Evolutionary conservation across 805 yeast genomes (phyloP).

Genomic region (Starmerella sp.): DNA sequence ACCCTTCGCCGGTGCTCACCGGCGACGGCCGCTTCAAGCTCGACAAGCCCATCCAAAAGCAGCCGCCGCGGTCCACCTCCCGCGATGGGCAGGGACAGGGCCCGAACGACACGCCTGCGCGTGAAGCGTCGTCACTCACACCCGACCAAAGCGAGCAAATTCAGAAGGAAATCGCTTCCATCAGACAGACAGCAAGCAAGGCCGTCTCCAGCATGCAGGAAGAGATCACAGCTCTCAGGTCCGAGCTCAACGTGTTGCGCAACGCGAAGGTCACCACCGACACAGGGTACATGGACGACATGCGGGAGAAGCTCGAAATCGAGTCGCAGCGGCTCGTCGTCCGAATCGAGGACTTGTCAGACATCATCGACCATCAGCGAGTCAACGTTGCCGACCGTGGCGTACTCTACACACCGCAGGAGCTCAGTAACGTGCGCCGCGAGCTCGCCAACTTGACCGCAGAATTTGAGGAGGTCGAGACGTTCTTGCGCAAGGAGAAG

Average conservation of each 20-base stretch:
- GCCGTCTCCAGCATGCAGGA: conserved; percentile 36
- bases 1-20: conserved; percentile 15
- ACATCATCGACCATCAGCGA: conserved; percentile 74
- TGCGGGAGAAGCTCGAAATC: conserved; percentile 59
- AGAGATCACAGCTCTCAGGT: conserved; percentile 30
- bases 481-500: conserved; percentile 56
- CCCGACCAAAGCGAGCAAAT: conserved; percentile 24
- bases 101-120: not conserved
- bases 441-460: conserved; percentile 51
- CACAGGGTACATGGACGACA: conserved; percentile 57
- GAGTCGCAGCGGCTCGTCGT: conserved; percentile 68
- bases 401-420: conserved; percentile 65
- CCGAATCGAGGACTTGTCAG: conserved; percentile 83
- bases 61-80: not conserved
- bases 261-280: conserved; percentile 21
- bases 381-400: conserved; percentile 89
- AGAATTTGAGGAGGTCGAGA: conserved; percentile 44
- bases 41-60: conserved; percentile 10
- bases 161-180: conserved; percentile 47
- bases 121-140: not conserved
- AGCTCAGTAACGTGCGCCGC: conserved; percentile 50
- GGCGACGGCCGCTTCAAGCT: conserved; percentile 16
- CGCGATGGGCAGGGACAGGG: too few relatives aligned
- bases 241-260: conserved; percentile 37
- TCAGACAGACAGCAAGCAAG: conserved; percentile 44